phyloP scores from a whole-genome alignment of 805 yeast genomes.

The Brettanomyces naardenensis region DNA sequence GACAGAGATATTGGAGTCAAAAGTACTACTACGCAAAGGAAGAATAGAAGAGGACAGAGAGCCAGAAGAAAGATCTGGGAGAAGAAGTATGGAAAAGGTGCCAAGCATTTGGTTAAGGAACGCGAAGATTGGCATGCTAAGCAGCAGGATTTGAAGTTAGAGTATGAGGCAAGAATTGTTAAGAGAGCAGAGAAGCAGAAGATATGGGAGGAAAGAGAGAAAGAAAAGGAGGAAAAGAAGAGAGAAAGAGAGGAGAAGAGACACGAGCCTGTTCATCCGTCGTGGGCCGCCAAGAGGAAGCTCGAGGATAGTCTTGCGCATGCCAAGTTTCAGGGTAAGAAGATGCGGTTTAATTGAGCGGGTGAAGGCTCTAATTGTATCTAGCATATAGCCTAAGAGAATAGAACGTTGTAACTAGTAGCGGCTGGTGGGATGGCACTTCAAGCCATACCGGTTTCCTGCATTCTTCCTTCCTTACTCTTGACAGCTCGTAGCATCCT shows the following conservation, averaged over 20 bases:
- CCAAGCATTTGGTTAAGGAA: slow-evolving; percentile 75
- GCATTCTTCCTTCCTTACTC: no score
- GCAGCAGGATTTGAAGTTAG: slow-evolving; percentile 50
- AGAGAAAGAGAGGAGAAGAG: slow-evolving; percentile 11
- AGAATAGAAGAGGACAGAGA: slow-evolving; percentile 93
- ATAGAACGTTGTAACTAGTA: no score
- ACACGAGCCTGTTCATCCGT: slow-evolving; percentile 63
- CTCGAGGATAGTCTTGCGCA: slow-evolving; percentile 60
- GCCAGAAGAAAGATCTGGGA: slow-evolving; percentile 98
- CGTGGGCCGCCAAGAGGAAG: slow-evolving; percentile 88
- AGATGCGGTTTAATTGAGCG: slow-evolving; percentile 57
- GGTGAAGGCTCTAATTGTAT: neutral
- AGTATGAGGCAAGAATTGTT: slow-evolving; percentile 64
- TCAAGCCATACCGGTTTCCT: no score
- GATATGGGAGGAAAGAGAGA: slow-evolving; percentile 9
- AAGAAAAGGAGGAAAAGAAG: slow-evolving; percentile 10
- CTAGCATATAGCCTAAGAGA: no score
- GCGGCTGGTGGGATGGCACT: no score
- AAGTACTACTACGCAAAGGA: slow-evolving; percentile 47
- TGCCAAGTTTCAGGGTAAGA: slow-evolving; percentile 76
- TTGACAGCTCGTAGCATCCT: no score
- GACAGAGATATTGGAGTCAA: slow-evolving; percentile 44
- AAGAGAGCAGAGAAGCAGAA: slow-evolving; percentile 53
- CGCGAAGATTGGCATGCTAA: slow-evolving; percentile 45
- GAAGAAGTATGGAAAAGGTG: slow-evolving; percentile 70